Evolutionary conservation across 164 flowering plant genomes (phyloP).

Genomic region (Tetrastigma voinierianum): DNA sequence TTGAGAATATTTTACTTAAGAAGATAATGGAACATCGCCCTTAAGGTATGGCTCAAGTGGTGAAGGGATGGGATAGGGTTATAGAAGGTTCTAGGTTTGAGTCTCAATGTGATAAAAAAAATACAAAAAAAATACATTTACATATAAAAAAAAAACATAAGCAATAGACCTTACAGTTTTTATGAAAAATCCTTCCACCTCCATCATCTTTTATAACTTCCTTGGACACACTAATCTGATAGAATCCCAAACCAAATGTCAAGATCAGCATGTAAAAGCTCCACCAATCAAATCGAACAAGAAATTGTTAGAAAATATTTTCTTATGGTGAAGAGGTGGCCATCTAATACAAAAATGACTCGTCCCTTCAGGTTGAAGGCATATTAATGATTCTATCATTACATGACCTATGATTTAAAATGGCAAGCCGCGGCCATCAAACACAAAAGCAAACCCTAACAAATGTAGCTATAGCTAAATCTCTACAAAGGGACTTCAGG

Average conservation of each 20-base stretch:
- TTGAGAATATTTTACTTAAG: background rate
- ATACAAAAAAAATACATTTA: too few species aligned
- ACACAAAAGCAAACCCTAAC: background rate
- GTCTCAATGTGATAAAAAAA: too few species aligned
- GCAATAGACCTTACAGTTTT: slow-evolving; percentile 77
- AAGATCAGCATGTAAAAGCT: background rate
- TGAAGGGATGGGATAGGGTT: too few species aligned
- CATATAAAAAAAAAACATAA: too few species aligned
- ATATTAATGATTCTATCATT: slow-evolving; percentile 54
- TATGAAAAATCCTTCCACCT: slow-evolving; percentile 66
- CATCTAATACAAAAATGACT: slow-evolving; percentile 51
- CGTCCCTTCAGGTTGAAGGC: slow-evolving; percentile 39
- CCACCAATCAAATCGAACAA: background rate
- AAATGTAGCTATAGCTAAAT: background rate
- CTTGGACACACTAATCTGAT: slow-evolving; percentile 52
- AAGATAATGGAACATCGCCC: background rate
- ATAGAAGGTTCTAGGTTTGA: too few species aligned
- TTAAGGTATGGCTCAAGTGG: too few species aligned
- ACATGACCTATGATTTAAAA: too few species aligned
- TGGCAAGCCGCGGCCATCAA: too few species aligned
- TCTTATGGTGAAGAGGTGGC: slow-evolving; percentile 57
- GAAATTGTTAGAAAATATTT: too few species aligned
- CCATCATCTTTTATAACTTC: slow-evolving; percentile 74
- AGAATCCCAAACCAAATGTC: background rate
- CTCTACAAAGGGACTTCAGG: slow-evolving; percentile 42